phyloP scores from a whole-genome alignment of 108 stramenopile genomes.

The Nitzschia palea region DNA sequence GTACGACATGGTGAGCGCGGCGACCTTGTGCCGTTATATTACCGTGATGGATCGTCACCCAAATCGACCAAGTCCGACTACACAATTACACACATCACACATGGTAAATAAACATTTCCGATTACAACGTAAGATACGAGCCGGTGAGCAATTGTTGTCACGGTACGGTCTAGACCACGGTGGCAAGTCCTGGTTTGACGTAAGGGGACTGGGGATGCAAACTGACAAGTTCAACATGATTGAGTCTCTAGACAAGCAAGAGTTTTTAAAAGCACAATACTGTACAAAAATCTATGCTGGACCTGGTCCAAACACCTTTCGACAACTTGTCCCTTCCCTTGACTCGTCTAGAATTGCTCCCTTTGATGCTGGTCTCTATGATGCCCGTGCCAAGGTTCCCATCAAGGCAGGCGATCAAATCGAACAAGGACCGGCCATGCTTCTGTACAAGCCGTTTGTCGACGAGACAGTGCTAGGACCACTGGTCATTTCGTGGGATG shows the following conservation, averaged over 20 bases:
- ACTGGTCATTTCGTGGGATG: slow-evolving; percentile 35
- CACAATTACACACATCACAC: too few species aligned
- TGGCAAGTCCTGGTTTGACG: slow-evolving; percentile 35
- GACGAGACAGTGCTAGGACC: slow-evolving; percentile 30
- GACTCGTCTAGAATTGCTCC: slow-evolving; percentile 23
- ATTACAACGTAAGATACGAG: slow-evolving; percentile 1
- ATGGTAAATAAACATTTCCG: too few species aligned
- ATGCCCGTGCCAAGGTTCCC: slow-evolving; percentile 35
- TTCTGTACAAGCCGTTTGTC: slow-evolving; percentile 21
- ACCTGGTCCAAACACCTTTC: slow-evolving; percentile 8
- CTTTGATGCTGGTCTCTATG: slow-evolving; percentile 21
- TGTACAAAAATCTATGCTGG: slow-evolving; percentile 39
- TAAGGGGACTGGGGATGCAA: slow-evolving; percentile 10
- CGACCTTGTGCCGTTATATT: too few species aligned
- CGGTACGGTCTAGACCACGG: slow-evolving; percentile 24
- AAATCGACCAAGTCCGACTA: too few species aligned
- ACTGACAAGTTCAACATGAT: slow-evolving; percentile 7
- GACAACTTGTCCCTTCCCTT: slow-evolving; percentile 3
- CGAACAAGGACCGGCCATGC: slow-evolving; percentile 27
- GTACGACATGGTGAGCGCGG: too few species aligned
- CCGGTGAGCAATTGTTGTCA: slow-evolving; percentile 40
- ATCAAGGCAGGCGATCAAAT: slow-evolving; percentile 28
- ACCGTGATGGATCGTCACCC: too few species aligned
- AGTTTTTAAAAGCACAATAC: slow-evolving; percentile 18
- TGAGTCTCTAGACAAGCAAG: background rate